Conservation (phyloP, 345 rosid genomes). For the Carallia brachiata region DNA sequence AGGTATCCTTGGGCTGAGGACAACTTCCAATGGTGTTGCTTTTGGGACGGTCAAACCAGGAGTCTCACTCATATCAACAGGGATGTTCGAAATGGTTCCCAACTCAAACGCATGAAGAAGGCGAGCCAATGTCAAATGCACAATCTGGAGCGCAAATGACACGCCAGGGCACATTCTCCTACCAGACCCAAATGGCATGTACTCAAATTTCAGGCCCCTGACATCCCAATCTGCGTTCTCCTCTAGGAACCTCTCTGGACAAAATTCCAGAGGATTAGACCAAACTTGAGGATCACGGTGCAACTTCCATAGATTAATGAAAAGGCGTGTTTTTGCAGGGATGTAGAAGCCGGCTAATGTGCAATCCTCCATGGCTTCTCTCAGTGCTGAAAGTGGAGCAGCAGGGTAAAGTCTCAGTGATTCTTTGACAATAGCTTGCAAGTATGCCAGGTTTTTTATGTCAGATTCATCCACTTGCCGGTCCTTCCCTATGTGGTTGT, state of each 20-base stretch:
- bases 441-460: conserved; percentile 13
- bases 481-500: conserved; percentile 7
- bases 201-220: conserved; percentile 13
- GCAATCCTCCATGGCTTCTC: conserved; percentile 20
- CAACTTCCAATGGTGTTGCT: conserved; percentile 11
- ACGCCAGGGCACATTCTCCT: conserved; percentile 25
- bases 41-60: conserved; percentile 5
- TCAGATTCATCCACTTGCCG: conserved; percentile 13
- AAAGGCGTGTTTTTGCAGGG: conserved; percentile 14
- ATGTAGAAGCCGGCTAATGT: conserved; percentile 7
- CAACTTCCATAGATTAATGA: conserved; percentile 19
- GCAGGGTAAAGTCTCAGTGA: conserved; percentile 20
- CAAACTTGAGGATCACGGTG: conserved; percentile 22
- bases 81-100: neutral
- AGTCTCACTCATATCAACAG: conserved; percentile 15
- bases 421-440: conserved; percentile 26
- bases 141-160: conserved; percentile 6
- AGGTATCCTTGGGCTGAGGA: conserved; percentile 12
- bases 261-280: conserved; percentile 12
- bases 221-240: conserved; percentile 4
- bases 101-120: conserved; percentile 21
- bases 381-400: conserved; percentile 8
- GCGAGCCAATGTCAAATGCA: conserved; percentile 17
- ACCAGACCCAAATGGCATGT: conserved; percentile 18
- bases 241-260: conserved; percentile 22